Evolutionary conservation across 2,329 filamentous ascomycete species (phyloP), one percentile per base, ranked within the genome.

Genomic region (Claviceps monticola): DNA sequence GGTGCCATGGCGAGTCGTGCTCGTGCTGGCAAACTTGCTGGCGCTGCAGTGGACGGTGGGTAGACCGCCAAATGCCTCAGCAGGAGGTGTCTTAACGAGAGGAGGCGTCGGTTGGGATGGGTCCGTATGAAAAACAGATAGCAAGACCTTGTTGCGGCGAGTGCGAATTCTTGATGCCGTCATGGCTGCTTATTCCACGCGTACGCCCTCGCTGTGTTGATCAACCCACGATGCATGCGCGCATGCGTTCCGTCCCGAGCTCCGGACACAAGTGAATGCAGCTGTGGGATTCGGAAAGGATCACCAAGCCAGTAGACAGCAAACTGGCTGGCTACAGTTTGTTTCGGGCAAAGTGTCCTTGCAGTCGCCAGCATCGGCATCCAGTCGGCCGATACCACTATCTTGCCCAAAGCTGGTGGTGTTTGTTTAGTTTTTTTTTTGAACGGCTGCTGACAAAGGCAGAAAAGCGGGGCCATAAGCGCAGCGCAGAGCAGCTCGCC

Each of bases 41-140:
- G 46, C 52, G 56, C 21, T 42, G n/a, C 41, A 4, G 41, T 36
- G 34, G 57, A 56, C 48, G 57, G 8, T 56, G 53, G 65, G 57
- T 39, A 68, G 68, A 37, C 67, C 69, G 49, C 73, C 74, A 63
- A 77, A 76, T 5, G 70, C 58, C 58, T 72, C 70, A 16, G 70
- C 70, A n/a, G 67, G 64, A 38, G 68, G 67, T 4, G 70, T 58
- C 52, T 69, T 69, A 43, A 64, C 58, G 46, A 67, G 58, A 16
- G 69, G 63, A 38, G 75, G 71, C 51, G 74, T 74, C 43, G 75
- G 71, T 60, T 73, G 74, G 16, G 71, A 71, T 57, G 71, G 59
- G 54, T 77, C 72, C 16, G 70, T 71, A 54, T 72, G 72, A 63
- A 81, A 81, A 58, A 80, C 75, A 26, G 77, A 79, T 55, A 70